Evolutionary conservation across 176 grass and related monocot species (phyloP).

Genomic region (Raddia distichophylla): DNA sequence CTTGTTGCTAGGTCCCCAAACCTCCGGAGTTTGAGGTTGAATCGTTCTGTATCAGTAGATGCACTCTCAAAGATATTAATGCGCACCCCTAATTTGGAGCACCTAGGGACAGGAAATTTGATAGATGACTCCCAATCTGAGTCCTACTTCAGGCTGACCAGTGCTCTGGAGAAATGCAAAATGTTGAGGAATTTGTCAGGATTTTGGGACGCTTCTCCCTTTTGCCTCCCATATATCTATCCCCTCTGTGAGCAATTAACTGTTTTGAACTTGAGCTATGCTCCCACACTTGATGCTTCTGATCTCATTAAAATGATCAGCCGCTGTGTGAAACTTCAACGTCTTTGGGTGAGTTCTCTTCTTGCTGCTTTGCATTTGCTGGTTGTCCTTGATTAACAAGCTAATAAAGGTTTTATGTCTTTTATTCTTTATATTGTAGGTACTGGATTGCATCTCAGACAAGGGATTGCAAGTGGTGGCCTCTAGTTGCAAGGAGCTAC

Average conservation of each 20-base stretch:
- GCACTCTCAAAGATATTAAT: constrained; percentile 65
- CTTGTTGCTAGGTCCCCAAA: constrained; percentile 76
- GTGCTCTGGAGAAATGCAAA: constrained; percentile 67
- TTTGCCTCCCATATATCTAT: constrained; percentile 55
- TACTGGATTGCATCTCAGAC: constrained; percentile 77
- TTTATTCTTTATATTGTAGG: constrained; percentile 47
- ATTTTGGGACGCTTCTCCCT: constrained; percentile 73
- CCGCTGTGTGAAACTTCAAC: constrained; percentile 77
- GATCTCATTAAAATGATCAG: constrained; percentile 69
- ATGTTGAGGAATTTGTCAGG: constrained; percentile 75
- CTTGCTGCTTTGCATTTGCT: not conserved
- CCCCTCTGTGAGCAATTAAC: constrained; percentile 63
- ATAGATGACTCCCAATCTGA: constrained; percentile 51
- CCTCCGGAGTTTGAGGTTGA: constrained; percentile 77
- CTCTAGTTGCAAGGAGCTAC: constrained; percentile 73
- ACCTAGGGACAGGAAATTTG: constrained; percentile 73
- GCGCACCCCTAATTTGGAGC: constrained; percentile 62
- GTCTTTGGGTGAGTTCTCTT: constrained; percentile 78
- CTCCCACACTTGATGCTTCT: constrained; percentile 58
- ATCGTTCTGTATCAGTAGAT: constrained; percentile 66
- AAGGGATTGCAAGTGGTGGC: constrained; percentile 81
- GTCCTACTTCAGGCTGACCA: constrained; percentile 43
- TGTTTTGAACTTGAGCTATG: constrained; percentile 79
- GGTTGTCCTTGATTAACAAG: constrained; percentile 5
- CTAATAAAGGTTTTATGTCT: not conserved